phyloP scores from a whole-genome alignment of 2,329 filamentous ascomycete species.

The Cladosporium cucumerinum region DNA sequence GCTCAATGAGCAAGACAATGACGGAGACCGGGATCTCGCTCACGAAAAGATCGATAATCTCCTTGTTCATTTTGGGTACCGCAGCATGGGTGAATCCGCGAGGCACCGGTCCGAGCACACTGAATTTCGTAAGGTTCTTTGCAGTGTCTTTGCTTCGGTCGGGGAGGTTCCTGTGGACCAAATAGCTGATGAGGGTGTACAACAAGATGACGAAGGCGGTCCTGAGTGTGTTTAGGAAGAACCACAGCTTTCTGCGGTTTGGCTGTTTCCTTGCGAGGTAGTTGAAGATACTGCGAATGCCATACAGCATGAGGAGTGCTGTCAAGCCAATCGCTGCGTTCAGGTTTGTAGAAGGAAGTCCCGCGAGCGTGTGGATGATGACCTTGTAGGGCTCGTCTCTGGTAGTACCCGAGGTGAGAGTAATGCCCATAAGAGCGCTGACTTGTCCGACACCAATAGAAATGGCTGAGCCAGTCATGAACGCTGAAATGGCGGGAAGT shows the following conservation, averaged over 20 bases:
- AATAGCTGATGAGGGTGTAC: constrained; percentile 86
- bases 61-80: constrained; percentile 64
- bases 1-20: constrained; percentile 93
- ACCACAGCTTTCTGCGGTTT: constrained; percentile 67
- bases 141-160: constrained; percentile 24
- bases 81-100: constrained; percentile 79
- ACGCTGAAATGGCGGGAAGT: constrained; percentile 83
- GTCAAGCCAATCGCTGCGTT: constrained; percentile 88
- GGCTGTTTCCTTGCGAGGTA: constrained; percentile 67
- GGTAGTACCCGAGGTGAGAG: constrained; percentile 53
- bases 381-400: constrained; percentile 76
- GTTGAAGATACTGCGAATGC: constrained; percentile 65
- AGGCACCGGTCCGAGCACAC: constrained; percentile 72
- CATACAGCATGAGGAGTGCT: constrained; percentile 72
- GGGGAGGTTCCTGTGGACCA: constrained; percentile 66
- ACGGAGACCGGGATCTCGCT: constrained; percentile 77
- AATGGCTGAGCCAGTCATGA: constrained; percentile 94
- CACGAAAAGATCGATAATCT: constrained; percentile 66
- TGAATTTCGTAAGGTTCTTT: constrained; percentile 56
- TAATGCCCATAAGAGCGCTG: constrained; percentile 75
- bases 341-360: constrained; percentile 63
- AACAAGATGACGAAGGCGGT: constrained; percentile 88
- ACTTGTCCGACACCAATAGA: constrained; percentile 85
- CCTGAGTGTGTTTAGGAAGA: constrained; percentile 87
- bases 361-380: constrained; percentile 76